phyloP scores from a whole-genome alignment of 331 rosid species.

The Pyrus hybrid region DNA sequence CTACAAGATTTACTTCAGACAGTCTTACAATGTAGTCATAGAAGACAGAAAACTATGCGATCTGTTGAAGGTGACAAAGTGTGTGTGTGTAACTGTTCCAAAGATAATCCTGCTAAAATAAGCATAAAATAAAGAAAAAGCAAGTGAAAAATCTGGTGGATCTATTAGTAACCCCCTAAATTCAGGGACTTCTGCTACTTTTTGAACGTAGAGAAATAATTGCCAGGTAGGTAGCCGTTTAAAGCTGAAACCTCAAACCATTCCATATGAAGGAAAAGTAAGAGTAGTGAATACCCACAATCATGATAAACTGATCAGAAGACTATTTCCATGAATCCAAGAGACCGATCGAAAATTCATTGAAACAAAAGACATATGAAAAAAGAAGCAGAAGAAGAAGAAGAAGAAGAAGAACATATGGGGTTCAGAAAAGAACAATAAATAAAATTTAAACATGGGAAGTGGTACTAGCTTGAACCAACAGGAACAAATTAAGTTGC shows the following conservation, averaged over 20 bases:
- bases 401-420: not conserved
- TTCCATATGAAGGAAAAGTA: not conserved
- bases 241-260: constrained; percentile 23
- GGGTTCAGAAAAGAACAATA: not conserved
- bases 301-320: not conserved
- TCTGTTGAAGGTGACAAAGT: not conserved
- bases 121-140: not conserved
- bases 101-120: not conserved
- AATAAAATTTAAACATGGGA: not conserved
- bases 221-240: not conserved
- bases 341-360: constrained; percentile 18
- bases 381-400: constrained; percentile 17
- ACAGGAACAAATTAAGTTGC: not conserved
- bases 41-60: too few species aligned
- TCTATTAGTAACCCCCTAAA: not conserved
- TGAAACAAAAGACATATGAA: not conserved
- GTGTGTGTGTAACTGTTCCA: not conserved
- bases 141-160: not conserved
- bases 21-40: not conserved
- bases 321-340: constrained; percentile 11
- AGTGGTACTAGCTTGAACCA: too few species aligned
- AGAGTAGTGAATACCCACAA: not conserved
- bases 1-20: not conserved
- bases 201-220: not conserved
- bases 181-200: not conserved